phyloP scores from a whole-genome alignment of 306 rosid genomes.

The Vigna trinervia region DNA sequence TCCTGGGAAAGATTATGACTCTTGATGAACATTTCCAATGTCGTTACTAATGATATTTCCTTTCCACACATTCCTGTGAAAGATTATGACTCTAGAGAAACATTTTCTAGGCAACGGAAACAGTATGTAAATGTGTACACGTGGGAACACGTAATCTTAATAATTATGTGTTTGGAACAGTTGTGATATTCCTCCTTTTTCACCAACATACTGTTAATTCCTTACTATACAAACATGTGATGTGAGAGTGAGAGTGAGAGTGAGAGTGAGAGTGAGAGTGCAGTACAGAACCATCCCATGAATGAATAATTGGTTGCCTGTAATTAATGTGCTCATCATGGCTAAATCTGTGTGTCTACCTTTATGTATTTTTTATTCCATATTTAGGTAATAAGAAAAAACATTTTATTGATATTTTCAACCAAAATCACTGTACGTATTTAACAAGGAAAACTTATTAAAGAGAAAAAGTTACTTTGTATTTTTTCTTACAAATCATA shows the following conservation, averaged over 20 bases:
- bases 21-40: conserved; percentile 10
- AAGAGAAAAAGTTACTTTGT: background rate
- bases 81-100: conserved; percentile 33
- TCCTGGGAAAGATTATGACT: conserved; percentile 40
- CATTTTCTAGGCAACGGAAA: conserved; percentile 17
- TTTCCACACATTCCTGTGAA: conserved; percentile 45
- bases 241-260: background rate
- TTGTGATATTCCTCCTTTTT: conserved; percentile 34
- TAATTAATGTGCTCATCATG: background rate
- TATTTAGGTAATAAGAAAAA: background rate
- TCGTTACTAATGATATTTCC: conserved; percentile 39
- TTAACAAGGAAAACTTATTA: no score
- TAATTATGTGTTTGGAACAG: conserved; percentile 24
- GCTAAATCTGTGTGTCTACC: background rate
- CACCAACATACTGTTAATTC: conserved; percentile 26
- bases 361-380: background rate
- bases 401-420: no score
- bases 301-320: background rate
- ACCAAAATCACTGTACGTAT: no score
- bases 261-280: no score
- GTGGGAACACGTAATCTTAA: conserved; percentile 21
- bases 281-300: conserved; percentile 36
- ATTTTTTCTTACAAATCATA: background rate
- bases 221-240: conserved; percentile 37
- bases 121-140: background rate